Base-by-base conservation (phyloP, 2,329 filamentous ascomycete genomes). In the Aaosphaeria arxii region DNA sequence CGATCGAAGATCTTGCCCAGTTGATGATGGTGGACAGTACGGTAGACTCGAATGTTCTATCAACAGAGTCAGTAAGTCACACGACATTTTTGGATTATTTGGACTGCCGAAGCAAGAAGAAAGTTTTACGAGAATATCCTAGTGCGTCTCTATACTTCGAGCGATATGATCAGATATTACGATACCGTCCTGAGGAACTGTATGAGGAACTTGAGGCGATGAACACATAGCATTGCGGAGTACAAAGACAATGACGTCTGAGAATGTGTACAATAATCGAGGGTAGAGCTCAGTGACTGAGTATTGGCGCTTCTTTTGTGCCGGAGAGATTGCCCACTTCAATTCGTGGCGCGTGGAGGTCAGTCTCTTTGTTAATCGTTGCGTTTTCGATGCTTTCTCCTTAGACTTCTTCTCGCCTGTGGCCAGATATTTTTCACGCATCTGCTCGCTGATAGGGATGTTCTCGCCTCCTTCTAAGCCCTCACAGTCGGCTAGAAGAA, bases 401-500 rank as follows among this genome's bases (percentile, higher is more conserved):
- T 43, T 43, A 5, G 7, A 11, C 24, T 43, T 43, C 7, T 6
- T 7, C 7, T 6, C 7, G 28, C 7, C 29, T 6, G 40, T 29
- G 29, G 30, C 30, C n/a, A n/a, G 7, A n/a, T n/a, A 7, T n/a
- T 35, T 35, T 24, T 28, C 35, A 9, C 41, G 13, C 6, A 7
- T 29, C 30, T 38, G 39, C 43, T 35, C 48, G 6, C 35, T 56
- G 2, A 61, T 46, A 32, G 72, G 72, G 9, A 63, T 55, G 11
- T 61, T 63, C 51, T 77, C 75, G 7, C 78, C 77, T 31, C 77
- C 77, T 17, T 75, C 70, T 6, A 80, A 68, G 0, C 78, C 78
- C 63, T 81, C 78, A 50, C 77, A 80, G 51, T 81, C 78, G 24
- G 77, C 76, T 44, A 74, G 74, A 4, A 81, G 64, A 17, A 80